A percentile compares a stretch with the other conserved stretches of the same genome.
Evolutionary conservation across 106 monocot species (phyloP).

Genomic region (Agapanthus africanus): DNA sequence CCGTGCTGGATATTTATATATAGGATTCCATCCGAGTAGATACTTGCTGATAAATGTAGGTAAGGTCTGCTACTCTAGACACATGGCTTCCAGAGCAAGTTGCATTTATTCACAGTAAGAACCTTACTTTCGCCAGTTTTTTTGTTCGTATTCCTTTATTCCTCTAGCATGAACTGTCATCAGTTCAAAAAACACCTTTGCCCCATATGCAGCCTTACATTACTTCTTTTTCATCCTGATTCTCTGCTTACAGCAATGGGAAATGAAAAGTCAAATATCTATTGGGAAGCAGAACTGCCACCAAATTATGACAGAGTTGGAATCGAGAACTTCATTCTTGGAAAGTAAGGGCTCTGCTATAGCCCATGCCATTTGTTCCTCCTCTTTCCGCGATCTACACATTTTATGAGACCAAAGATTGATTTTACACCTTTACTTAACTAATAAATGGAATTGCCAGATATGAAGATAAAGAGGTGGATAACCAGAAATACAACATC

Average conservation of each 20-base stretch:
- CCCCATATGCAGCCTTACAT: too few relatives aligned
- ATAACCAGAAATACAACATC: slow-evolving; percentile 50
- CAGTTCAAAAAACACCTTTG: neutral
- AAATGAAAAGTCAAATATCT: slow-evolving; percentile 83
- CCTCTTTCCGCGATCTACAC: too few relatives aligned
- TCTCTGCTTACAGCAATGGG: slow-evolving; percentile 69
- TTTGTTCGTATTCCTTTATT: neutral
- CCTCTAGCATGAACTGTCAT: too few relatives aligned
- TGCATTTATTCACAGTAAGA: slow-evolving; percentile 91
- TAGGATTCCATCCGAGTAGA: too few relatives aligned
- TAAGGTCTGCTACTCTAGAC: slow-evolving; percentile 89
- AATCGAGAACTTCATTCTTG: slow-evolving; percentile 95
- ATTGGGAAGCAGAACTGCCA: slow-evolving; percentile 97
- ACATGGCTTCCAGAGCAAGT: slow-evolving; percentile 99
- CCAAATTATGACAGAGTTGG: slow-evolving; percentile 95
- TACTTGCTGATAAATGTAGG: slow-evolving; percentile 58
- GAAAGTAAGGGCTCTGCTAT: slow-evolving; percentile 73
- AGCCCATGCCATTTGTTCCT: too few relatives aligned
- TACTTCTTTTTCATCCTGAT: slow-evolving; percentile 3
- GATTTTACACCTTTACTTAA: neutral
- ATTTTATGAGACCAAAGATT: too few relatives aligned
- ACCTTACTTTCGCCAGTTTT: neutral
- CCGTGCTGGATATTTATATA: too few relatives aligned
- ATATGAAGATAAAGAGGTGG: slow-evolving; percentile 97
- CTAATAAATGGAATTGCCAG: slow-evolving; percentile 18